These are phyloP conservation scores for Wickerhamiella azyma DNA, from an alignment of 805 yeast genomes.

Conservation along the genomic window DNA sequence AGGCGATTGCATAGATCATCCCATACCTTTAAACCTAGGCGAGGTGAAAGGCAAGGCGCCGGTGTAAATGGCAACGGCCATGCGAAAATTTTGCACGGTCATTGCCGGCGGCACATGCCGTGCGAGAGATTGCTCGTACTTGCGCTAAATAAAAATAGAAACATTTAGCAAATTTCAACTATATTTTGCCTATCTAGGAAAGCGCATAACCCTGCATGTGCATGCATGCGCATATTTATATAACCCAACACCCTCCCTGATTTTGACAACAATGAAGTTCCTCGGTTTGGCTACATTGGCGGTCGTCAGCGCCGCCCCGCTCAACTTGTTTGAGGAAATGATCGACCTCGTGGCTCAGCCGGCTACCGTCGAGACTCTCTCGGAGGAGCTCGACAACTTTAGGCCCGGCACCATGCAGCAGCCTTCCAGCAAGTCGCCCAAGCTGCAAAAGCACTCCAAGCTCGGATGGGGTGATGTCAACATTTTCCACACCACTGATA, in stretches of 20 bases:
- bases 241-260: background rate
- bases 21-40: too few relatives aligned
- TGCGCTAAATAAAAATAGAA: too few relatives aligned
- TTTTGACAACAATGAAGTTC: background rate
- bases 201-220: background rate
- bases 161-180: background rate
- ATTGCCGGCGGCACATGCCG: too few relatives aligned
- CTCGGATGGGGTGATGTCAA: constrained; percentile 59
- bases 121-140: too few relatives aligned
- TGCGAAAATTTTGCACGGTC: too few relatives aligned
- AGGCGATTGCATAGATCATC: background rate
- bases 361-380: background rate
- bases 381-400: background rate
- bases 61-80: too few relatives aligned
- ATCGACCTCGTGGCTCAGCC: background rate
- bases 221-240: background rate
- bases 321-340: background rate
- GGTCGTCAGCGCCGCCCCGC: constrained; percentile 22
- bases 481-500: constrained; percentile 88
- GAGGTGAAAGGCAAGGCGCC: too few relatives aligned
- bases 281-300: constrained; percentile 13
- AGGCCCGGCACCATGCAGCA: constrained; percentile 1
- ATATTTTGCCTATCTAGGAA: background rate
- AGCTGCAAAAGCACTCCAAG: constrained; percentile 4
- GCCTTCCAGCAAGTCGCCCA: constrained; percentile 5